phyloP scores from a whole-genome alignment of 148 eudicot species.

The Persicaria maculosa region DNA sequence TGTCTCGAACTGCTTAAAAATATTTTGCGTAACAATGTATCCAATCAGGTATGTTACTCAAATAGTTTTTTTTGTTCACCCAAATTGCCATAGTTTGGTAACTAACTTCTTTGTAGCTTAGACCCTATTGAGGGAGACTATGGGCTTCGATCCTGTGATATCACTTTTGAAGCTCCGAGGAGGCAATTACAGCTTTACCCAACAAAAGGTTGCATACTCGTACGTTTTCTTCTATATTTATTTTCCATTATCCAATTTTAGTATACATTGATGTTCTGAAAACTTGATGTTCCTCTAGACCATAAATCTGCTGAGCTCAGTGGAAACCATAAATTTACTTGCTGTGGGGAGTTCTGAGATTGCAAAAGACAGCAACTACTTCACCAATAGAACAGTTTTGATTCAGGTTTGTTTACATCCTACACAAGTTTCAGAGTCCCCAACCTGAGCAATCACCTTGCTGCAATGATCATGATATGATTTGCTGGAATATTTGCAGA shows the following conservation, averaged over 20 bases:
- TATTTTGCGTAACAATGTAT: slow-evolving; percentile 64
- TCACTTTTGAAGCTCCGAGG: slow-evolving; percentile 84
- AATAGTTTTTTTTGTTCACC: not conserved
- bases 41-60: slow-evolving; percentile 60
- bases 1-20: slow-evolving; percentile 91
- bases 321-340: slow-evolving; percentile 83
- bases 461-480: not conserved
- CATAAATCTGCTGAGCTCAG: slow-evolving; percentile 77
- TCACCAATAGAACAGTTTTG: slow-evolving; percentile 79
- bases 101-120: slow-evolving; percentile 24
- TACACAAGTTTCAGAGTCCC: not conserved
- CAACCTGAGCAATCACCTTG: not conserved
- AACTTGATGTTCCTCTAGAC: slow-evolving; percentile 75
- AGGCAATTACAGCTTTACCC: slow-evolving; percentile 69
- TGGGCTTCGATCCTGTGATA: slow-evolving; percentile 83
- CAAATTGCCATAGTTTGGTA: not conserved
- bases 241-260: slow-evolving; percentile 6
- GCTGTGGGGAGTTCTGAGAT: slow-evolving; percentile 47
- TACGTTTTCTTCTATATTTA: slow-evolving; percentile 5
- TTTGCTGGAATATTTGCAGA: slow-evolving; percentile 31
- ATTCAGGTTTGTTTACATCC: slow-evolving; percentile 66
- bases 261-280: slow-evolving; percentile 10
- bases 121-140: slow-evolving; percentile 88
- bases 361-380: slow-evolving; percentile 52
- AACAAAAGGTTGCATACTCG: slow-evolving; percentile 76